Evolutionary conservation across 768 basidiomycete genomes (phyloP), one percentile per base, ranked within the genome.

Genomic region (Punctularia strigosozonata): DNA sequence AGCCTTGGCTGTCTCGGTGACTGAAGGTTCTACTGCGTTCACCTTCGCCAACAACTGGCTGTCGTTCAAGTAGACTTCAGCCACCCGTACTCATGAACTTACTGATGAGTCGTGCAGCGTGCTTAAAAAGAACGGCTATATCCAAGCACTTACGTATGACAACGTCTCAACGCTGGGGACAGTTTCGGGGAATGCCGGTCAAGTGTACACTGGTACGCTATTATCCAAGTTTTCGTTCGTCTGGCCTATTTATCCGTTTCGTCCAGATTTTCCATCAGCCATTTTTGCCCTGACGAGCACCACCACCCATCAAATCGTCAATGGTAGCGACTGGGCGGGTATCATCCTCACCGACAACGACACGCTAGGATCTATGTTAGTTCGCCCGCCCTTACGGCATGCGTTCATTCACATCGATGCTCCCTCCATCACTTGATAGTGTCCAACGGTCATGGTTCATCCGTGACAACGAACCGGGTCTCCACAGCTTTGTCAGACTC

Each of bases 391-490:
- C 10, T 6, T 30, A 24, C 28, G 15, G 10, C 33, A 7, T 22
- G 7, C 17, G 19, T 4, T 4, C 4, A 10, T 6, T 5, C 4
- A 2, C 4, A 17, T 5, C 13, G 14, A 2, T 20, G 25, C 20
- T 5, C 13, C 23, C 12, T 21, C 3, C 7, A 17, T 4, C 7
- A 10, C 24, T 21, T 42, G 15, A 19, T 30, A 39, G 40, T 18
- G 39, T 53, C 7, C 54, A 56, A 41, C 41, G 52, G 8, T 53
- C 47, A 2, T 56, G 54, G 54, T 56, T 53, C 33, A 44, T 56
- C 4, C 50, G 52, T 17, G 48, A 52, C 30, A 45, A 43, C 2
- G 54, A 56, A 36, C 42, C 44, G 2, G 54, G 54, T 6, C 43
- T 56, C 4, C 54, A 56, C 25, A 52, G 50, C 24, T 56, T 56